Evolutionary conservation across 192 early-diverging fungal genomes (phyloP).

Genomic region (Podochytrium sp.): DNA sequence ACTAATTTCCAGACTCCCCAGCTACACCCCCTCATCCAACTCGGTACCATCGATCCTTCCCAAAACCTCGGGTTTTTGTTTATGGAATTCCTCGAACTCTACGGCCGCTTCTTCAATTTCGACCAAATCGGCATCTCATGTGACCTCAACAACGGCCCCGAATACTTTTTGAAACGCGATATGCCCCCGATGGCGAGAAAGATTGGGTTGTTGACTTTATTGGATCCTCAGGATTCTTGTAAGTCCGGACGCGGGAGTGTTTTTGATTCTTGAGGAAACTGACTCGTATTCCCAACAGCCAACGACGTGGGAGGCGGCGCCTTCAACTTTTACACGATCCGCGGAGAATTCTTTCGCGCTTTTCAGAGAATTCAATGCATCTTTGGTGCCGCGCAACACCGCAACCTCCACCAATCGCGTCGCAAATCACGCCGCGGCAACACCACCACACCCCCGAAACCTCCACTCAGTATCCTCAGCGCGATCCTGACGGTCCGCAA

Average conservation of each 20-base stretch:
- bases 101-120: constrained; percentile 81
- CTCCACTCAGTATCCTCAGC: constrained; percentile 36
- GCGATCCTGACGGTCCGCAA: constrained; percentile 44
- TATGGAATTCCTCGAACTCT: constrained; percentile 92
- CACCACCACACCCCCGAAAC: neutral
- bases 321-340: constrained; percentile 36
- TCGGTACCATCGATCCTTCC: constrained; percentile 59
- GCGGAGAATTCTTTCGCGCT: constrained; percentile 37
- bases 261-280: too few species aligned
- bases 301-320: constrained; percentile 49
- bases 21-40: constrained; percentile 79
- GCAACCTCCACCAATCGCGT: neutral
- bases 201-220: constrained; percentile 14
- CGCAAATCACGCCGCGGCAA: neutral
- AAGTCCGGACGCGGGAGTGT: constrained; percentile 12
- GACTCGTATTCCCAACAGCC: constrained; percentile 28
- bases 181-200: neutral
- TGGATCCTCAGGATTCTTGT: constrained; percentile 52
- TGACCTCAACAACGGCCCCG: neutral
- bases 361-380: constrained; percentile 33
- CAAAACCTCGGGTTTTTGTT: constrained; percentile 88
- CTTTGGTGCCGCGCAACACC: constrained; percentile 44
- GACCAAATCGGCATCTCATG: constrained; percentile 60
- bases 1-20: constrained; percentile 29
- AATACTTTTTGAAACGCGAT: constrained; percentile 20